phyloP scores from a whole-genome alignment of 2,329 filamentous ascomycete genomes.

The Triangularia setosa region DNA sequence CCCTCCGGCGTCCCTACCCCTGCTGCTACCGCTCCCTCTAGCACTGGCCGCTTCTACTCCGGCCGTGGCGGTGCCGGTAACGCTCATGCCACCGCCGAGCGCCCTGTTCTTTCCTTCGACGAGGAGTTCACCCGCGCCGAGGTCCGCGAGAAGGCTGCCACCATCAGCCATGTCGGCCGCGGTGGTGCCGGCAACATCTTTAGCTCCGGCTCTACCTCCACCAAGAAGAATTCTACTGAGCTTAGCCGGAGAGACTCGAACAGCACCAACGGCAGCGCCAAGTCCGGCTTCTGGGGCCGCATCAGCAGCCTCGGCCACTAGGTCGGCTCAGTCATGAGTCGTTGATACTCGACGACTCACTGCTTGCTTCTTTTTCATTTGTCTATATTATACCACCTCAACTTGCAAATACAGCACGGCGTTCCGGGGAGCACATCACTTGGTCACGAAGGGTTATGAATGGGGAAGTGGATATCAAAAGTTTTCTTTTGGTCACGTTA shows the following conservation, averaged over 20 bases:
- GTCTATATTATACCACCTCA: background rate
- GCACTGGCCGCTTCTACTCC: conserved; percentile 53
- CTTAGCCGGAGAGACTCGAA: conserved; percentile 18
- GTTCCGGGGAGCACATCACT: conserved; percentile 12
- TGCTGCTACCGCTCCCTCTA: conserved; percentile 34
- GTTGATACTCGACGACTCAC: background rate
- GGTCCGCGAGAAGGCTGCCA: conserved; percentile 47
- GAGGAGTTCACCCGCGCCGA: conserved; percentile 59
- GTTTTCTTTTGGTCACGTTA: conserved; percentile 3
- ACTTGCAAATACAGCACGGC: conserved; percentile 18
- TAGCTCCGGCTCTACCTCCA: conserved; percentile 18
- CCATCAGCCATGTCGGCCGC: conserved; percentile 58
- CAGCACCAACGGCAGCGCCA: conserved; percentile 22
- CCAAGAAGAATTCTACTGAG: conserved; percentile 14
- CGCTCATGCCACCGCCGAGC: conserved; percentile 48
- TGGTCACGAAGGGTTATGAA: background rate
- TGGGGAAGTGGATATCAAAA: conserved; percentile 15
- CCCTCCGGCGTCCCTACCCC: conserved; percentile 50
- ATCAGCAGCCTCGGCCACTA: conserved; percentile 32
- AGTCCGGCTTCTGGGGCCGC: conserved; percentile 37
- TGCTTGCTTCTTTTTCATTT: background rate
- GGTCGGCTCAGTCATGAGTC: background rate
- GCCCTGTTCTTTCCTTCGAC: conserved; percentile 62
- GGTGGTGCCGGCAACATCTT: conserved; percentile 60
- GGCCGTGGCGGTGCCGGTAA: conserved; percentile 68